Conservation (phyloP, 257 asterid species). For the Solanum gracilifrons region DNA sequence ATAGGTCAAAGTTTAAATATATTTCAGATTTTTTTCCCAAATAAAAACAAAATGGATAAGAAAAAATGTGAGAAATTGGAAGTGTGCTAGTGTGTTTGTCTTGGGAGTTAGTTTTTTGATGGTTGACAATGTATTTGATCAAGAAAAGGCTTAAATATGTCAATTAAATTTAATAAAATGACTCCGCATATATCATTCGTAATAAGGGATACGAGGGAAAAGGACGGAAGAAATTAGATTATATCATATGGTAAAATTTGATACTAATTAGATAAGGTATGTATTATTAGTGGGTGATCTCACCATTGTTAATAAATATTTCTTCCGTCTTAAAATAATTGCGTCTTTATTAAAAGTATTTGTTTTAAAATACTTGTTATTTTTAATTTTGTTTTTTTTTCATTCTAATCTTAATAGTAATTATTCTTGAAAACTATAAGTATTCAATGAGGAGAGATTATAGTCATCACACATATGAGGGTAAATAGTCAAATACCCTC, state of each 20-base stretch:
- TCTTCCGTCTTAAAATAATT: too few species aligned
- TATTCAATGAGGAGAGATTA: neutral
- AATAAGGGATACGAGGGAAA: neutral
- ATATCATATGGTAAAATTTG: neutral
- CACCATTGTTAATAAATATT: too few species aligned
- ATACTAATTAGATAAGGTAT: neutral
- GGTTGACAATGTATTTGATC: neutral
- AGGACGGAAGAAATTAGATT: neutral
- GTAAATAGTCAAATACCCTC: too few species aligned
- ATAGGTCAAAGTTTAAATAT: too few species aligned
- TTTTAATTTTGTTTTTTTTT: too few species aligned
- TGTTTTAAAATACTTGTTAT: too few species aligned
- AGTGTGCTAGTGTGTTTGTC: neutral
- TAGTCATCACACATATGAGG: neutral
- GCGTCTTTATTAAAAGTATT: too few species aligned
- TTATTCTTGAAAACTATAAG: too few species aligned
- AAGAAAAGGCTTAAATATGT: too few species aligned
- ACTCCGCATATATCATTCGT: neutral
- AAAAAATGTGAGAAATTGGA: neutral
- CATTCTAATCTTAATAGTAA: neutral
- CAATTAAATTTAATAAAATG: too few species aligned
- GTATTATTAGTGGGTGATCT: neutral
- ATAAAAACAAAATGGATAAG: neutral
- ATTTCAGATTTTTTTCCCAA: rapidly evolving
- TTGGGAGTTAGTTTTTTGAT: neutral